Evolutionary conservation across 495 filamentous ascomycete genomes (phyloP).

Genomic region (Xylaria longipes): DNA sequence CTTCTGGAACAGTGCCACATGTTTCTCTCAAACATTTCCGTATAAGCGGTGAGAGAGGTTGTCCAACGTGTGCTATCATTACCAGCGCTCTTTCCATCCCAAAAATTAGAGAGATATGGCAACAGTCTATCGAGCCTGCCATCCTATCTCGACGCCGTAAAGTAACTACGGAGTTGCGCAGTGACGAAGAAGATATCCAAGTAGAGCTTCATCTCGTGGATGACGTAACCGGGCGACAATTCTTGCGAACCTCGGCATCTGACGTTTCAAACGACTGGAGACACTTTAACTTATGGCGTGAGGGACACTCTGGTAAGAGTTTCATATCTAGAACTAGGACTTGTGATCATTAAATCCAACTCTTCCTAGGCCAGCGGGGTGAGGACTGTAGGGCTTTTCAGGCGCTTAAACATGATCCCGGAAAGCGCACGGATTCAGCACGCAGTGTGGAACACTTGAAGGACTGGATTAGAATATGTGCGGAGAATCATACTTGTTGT

Average conservation of each 20-base stretch:
- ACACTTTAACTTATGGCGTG: constrained; percentile 2
- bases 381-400: not conserved
- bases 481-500: not conserved
- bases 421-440: not conserved
- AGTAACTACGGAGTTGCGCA: not conserved
- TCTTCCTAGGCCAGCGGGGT: not conserved
- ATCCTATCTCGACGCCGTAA: not conserved
- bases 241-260: not conserved
- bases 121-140: not conserved
- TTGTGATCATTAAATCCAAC: not conserved
- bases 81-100: not conserved
- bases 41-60: not conserved
- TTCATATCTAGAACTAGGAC: not conserved
- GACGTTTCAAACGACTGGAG: not conserved
- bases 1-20: not conserved
- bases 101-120: not conserved
- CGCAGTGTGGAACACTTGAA: not conserved
- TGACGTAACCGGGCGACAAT: not conserved
- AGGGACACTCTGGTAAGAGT: not conserved
- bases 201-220: not conserved
- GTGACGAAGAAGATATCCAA: not conserved
- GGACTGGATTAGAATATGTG: not conserved
- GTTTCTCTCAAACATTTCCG: not conserved
- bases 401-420: not conserved
- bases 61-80: not conserved